A percentile compares a stretch with the other conserved stretches of the same genome.
Conservation (phyloP, 2,329 filamentous ascomycete species). For the Colletotrichum filicis region DNA sequence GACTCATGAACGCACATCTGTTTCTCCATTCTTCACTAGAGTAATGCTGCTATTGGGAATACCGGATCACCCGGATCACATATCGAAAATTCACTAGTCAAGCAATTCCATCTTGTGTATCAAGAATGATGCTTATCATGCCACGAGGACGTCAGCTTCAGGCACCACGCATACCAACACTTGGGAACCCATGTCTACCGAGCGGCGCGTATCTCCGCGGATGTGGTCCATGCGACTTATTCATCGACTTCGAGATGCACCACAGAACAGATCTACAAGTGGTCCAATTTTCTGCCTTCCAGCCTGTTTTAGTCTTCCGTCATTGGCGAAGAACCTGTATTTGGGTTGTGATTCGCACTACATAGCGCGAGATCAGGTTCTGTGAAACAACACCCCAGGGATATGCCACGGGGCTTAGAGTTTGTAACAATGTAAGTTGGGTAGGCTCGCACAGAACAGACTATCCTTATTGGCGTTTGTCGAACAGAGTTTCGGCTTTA, state of each 20-base stretch:
- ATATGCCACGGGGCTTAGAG: background rate
- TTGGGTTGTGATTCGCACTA: background rate
- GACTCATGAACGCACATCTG: background rate
- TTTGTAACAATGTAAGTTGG: background rate
- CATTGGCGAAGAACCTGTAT: background rate
- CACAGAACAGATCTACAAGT: background rate
- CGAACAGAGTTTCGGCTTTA: conserved; percentile 4
- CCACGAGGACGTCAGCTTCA: background rate
- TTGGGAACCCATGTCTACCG: background rate
- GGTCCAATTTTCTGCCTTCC: background rate
- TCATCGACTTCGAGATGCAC: background rate
- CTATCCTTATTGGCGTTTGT: background rate
- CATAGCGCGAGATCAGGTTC: background rate
- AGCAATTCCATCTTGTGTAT: background rate
- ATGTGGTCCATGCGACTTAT: background rate
- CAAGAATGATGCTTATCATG: background rate
- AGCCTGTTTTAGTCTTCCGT: background rate
- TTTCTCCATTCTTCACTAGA: background rate
- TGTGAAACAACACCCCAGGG: background rate
- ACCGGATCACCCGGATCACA: background rate
- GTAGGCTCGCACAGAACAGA: too few species aligned
- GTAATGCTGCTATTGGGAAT: background rate
- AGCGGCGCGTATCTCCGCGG: background rate
- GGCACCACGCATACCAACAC: background rate
- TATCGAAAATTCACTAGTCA: background rate